Conservation (phyloP, 2,329 filamentous ascomycete species). For the Pestalotiopsis sp. region DNA sequence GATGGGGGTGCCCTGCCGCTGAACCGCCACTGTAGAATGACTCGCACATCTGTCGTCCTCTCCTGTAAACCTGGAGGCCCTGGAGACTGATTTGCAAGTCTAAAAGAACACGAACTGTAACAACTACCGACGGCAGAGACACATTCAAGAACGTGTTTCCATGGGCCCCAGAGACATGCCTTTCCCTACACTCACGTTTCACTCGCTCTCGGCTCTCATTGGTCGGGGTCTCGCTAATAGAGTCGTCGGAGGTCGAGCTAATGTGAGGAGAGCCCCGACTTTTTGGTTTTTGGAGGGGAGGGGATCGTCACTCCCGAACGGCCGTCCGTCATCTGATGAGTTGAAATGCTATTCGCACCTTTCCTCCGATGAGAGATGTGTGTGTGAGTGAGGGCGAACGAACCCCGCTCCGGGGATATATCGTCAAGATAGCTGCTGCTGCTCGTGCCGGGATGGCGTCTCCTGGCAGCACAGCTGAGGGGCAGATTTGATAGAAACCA, state of each 20-base stretch:
- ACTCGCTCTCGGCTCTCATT: constrained; percentile 1
- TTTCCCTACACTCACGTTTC: constrained; percentile 4
- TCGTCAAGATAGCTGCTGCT: neutral
- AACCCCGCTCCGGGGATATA: neutral
- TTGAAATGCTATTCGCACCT: neutral
- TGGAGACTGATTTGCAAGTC: neutral
- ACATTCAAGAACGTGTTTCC: neutral
- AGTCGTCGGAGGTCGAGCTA: neutral
- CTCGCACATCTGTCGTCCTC: neutral
- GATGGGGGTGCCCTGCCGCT: neutral
- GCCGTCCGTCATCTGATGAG: neutral
- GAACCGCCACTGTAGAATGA: neutral
- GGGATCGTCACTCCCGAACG: neutral
- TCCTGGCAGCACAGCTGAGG: neutral
- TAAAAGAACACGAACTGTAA: neutral
- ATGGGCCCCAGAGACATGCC: neutral
- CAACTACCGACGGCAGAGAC: neutral
- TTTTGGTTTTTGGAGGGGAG: neutral
- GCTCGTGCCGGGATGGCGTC: no score
- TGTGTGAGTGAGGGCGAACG: neutral
- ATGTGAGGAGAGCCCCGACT: neutral
- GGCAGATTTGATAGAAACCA: neutral
- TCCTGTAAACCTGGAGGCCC: neutral
- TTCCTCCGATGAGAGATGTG: neutral
- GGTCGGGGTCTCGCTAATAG: neutral